Evolutionary conservation across 306 rosid species (phyloP), one percentile per base, ranked within the genome.

Genomic region (Cicer yamashitae): DNA sequence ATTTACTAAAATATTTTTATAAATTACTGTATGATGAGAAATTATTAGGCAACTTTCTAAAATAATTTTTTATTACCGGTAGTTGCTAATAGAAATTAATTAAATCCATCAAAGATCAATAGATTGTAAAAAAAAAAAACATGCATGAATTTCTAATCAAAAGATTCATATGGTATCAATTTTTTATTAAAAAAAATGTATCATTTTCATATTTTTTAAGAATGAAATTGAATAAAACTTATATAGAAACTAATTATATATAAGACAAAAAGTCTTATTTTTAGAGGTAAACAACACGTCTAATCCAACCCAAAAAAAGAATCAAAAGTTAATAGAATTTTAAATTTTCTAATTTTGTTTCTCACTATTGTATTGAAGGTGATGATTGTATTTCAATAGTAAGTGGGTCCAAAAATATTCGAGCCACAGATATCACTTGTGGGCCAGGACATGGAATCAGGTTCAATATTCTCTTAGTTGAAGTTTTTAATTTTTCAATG

Each of bases 361-460:
- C 17, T 14, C 3, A 14, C 18, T 53, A 9, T 65, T 74, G 41
- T 5, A 6, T 56, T 81, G 66, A 76, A 93, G 98, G 98, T 58
- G 97, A 93, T 76, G 98, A 93, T 30, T 93, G 98, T 44, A 93
- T 93, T 71, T 93, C 98, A 46, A 91, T 93, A n/a, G 97, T 89
- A 30, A 84, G 89, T 74, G 98, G 97, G 10, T 93, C 98, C 43
- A 58, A 70, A 65, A 81, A 87, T 73, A 87, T 93, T 80, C 70
- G 14, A 67, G 93, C 84, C 0, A 82, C 58, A 0, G 80, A 74
- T 53, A 83, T 93, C 58, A 83, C 17, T 13, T 93, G 98, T 47
- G 98, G 98, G 46, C 98, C 98, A 56, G 98, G 98, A 8, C 98
- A 93, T 83, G 98, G 98, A 82, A 91, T 93, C 70, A 93, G 98